Evolutionary conservation across 1,284 basidiomycete species (phyloP), one percentile per base, ranked within the genome.

Genomic region (Trichosporon inkin): DNA sequence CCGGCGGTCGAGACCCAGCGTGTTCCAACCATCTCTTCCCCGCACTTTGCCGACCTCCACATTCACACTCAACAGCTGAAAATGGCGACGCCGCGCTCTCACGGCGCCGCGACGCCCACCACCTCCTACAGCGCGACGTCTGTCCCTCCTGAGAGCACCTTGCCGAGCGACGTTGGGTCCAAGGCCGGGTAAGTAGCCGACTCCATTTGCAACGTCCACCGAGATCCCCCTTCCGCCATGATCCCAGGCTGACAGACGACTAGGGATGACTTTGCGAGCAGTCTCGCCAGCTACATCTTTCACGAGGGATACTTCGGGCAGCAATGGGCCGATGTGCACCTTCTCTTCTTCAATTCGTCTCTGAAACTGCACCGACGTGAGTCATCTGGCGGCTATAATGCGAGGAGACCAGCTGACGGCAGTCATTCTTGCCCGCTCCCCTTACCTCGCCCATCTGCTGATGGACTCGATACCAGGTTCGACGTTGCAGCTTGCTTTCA

Each of bases 361-460:
- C 49, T 74, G 57, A 71, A 74, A 55, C 67, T 75, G 3, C 77
- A 78, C 62, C 66, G 77, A 52, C 61, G 77, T 78, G 44, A 56
- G 75, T 70, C 16, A 35, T 10, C 39, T 54, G 32, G 34, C 53
- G 10, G 19, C 16, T 28, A 53, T 6, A 4, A 19, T 7, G 10
- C 36, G 44, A 10, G 24, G 22, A 52, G 17, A 16, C 20, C 10
- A 34, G 39, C 51, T 62, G 39, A 57, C 28, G 10, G 84, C 86
- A 67, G 87, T 93, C 75, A 87, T 92, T 68, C 82, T 93, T 62
- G 89, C 89, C 59, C 86, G 88, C 58, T 91, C 89, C 37, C 90
- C 91, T 47, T 90, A 85, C 78, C 84, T 92, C 68, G 88, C 86
- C 41, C 89, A 90, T 73, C 80, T 91, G 67, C 88, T 93, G 85